phyloP scores from a whole-genome alignment of 768 basidiomycete species.

The Tulasnella sp. region DNA sequence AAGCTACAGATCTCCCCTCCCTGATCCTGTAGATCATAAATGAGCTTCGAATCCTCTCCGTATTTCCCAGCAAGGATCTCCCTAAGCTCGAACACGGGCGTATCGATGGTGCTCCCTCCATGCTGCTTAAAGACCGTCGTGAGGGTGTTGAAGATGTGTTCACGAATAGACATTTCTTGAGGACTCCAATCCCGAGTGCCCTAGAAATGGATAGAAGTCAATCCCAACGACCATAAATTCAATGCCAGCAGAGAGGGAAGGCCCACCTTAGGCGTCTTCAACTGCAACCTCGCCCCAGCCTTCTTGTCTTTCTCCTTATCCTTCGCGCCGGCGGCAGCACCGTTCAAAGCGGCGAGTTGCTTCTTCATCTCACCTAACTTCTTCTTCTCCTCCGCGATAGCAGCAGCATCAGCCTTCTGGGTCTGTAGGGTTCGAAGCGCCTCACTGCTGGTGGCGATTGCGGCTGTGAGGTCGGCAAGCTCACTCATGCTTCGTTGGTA shows the following conservation, averaged over 20 bases:
- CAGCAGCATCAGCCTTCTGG: constrained; percentile 40
- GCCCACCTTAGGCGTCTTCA: constrained; percentile 91
- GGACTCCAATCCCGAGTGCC: constrained; percentile 95
- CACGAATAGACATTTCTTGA: constrained; percentile 82
- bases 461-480: constrained; percentile 14
- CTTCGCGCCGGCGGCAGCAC: constrained; percentile 33
- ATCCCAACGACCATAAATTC: constrained; percentile 3
- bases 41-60: constrained; percentile 94
- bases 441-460: constrained; percentile 16
- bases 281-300: constrained; percentile 44
- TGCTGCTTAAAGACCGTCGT: constrained; percentile 80
- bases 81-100: constrained; percentile 96
- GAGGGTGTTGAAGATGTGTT: constrained; percentile 80
- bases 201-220: constrained; percentile 35
- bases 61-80: constrained; percentile 95
- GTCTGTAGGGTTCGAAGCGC: constrained; percentile 18
- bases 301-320: constrained; percentile 54
- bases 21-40: constrained; percentile 95
- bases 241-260: no score
- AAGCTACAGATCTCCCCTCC: constrained; percentile 93
- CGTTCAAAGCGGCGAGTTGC: constrained; percentile 20
- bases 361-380: constrained; percentile 33
- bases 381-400: constrained; percentile 55
- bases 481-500: neutral
- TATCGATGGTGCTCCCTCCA: constrained; percentile 89